Evolutionary conservation across 805 yeast species (phyloP).

Genomic region (Monosporozyma aerobia): DNA sequence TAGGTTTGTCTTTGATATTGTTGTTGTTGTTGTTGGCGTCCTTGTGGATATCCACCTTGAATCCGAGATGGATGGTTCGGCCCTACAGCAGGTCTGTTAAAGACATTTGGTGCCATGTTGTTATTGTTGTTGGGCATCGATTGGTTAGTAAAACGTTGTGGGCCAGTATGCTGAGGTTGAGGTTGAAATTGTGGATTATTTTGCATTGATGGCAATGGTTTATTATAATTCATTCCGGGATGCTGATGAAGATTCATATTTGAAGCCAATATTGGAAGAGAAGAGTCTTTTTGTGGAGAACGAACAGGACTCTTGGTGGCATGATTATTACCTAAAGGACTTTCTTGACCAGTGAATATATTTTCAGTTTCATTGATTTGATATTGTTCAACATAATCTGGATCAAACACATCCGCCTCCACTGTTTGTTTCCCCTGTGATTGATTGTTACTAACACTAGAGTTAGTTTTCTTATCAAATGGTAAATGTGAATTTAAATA

Average conservation of each 20-base stretch:
- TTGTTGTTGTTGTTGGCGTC: neutral
- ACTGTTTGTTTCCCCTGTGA: neutral
- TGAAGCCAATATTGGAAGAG: neutral
- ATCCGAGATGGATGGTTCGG: neutral
- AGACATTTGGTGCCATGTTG: neutral
- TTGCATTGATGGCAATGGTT: neutral
- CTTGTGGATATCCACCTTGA: neutral
- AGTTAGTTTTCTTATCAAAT: neutral
- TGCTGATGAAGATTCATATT: neutral
- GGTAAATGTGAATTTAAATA: neutral
- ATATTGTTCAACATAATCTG: conserved; percentile 24
- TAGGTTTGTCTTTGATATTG: neutral
- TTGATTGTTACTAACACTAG: neutral
- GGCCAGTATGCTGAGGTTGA: neutral
- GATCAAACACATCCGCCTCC: conserved; percentile 22
- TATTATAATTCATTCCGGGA: neutral
- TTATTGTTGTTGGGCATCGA: neutral
- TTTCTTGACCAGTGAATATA: conserved; percentile 7
- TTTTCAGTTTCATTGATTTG: conserved; percentile 25
- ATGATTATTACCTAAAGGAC: conserved; percentile 5
- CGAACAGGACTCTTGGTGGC: neutral
- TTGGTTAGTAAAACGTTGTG: neutral
- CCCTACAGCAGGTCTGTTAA: neutral
- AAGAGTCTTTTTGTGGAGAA: neutral
- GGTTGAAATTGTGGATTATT: neutral